These are phyloP conservation scores for Oryza coarctata DNA, from an alignment of 176 grass and related monocot genomes.

Conservation along the genomic window DNA sequence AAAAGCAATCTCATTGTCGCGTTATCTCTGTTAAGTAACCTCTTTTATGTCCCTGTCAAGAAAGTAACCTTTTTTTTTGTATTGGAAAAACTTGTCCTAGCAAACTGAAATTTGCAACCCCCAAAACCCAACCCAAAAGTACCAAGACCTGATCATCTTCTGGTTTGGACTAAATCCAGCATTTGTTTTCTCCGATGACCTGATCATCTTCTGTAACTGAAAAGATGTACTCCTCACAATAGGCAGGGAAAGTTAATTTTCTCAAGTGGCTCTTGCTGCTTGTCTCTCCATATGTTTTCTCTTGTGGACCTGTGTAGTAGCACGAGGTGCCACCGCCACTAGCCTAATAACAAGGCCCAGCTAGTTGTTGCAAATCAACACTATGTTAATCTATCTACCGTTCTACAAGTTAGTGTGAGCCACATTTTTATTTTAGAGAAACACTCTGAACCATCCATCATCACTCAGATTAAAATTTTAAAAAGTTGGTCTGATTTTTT, in stretches of 20 bases:
- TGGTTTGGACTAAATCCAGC: background rate
- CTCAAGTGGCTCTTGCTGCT: background rate
- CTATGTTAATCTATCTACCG: background rate
- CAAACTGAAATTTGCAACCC: constrained; percentile 5
- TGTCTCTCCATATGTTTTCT: background rate
- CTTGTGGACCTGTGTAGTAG: background rate
- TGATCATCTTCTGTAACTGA: background rate
- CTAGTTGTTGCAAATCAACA: background rate
- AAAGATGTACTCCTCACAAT: background rate
- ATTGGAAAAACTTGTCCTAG: background rate
- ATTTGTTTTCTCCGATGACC: background rate
- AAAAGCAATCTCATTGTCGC: constrained; percentile 27
- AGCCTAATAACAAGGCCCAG: background rate
- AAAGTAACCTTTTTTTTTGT: constrained; percentile 6
- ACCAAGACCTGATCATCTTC: background rate
- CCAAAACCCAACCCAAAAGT: background rate
- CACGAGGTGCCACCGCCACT: background rate
- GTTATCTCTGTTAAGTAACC: constrained; percentile 8
- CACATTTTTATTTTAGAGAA: background rate
- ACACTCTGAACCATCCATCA: background rate
- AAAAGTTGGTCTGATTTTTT: background rate
- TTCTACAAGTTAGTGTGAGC: background rate
- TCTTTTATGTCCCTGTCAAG: constrained; percentile 15
- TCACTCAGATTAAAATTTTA: background rate
- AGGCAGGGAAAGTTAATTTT: background rate